These are phyloP conservation scores for Leccinum subtestaceum DNA, from an alignment of 768 basidiomycete genomes.

Conservation along the genomic window DNA sequence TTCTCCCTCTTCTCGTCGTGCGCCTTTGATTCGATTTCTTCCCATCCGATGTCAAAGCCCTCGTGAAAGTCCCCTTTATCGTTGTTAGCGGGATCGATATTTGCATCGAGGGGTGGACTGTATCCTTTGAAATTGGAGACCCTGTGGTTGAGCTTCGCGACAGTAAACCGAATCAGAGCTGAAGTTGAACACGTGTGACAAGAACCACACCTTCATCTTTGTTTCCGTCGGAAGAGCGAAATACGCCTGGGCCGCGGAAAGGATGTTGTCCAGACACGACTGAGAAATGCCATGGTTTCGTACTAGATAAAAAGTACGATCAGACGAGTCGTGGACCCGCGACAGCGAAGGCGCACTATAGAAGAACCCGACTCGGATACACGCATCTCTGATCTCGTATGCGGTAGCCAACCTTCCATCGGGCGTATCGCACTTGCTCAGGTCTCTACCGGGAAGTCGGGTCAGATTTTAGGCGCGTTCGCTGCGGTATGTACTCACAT, in stretches of 20 bases:
- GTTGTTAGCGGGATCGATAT: conserved; percentile 63
- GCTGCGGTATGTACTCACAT: too few species aligned
- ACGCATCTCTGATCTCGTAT: conserved; percentile 64
- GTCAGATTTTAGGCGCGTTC: neutral
- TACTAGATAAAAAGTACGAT: conserved; percentile 42
- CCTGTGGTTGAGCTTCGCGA: conserved; percentile 59
- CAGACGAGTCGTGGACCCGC: neutral
- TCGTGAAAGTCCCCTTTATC: conserved; percentile 87
- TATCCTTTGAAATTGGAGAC: conserved; percentile 78
- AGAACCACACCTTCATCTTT: conserved; percentile 59
- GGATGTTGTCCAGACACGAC: conserved; percentile 40
- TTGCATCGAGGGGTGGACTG: conserved; percentile 64
- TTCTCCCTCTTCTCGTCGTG: conserved; percentile 30
- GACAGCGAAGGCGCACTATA: conserved; percentile 48
- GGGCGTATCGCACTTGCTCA: conserved; percentile 17
- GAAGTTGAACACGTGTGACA: neutral
- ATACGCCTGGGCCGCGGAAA: conserved; percentile 55
- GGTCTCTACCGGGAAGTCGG: conserved; percentile 14
- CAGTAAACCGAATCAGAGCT: neutral
- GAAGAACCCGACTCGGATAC: conserved; percentile 82
- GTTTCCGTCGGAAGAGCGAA: conserved; percentile 60
- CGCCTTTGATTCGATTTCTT: conserved; percentile 38
- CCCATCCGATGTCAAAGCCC: conserved; percentile 84
- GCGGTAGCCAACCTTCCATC: conserved; percentile 47
- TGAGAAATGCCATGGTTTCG: conserved; percentile 74